Evolutionary conservation across 768 basidiomycete species (phyloP).

Genomic region (Mycena polygramma): DNA sequence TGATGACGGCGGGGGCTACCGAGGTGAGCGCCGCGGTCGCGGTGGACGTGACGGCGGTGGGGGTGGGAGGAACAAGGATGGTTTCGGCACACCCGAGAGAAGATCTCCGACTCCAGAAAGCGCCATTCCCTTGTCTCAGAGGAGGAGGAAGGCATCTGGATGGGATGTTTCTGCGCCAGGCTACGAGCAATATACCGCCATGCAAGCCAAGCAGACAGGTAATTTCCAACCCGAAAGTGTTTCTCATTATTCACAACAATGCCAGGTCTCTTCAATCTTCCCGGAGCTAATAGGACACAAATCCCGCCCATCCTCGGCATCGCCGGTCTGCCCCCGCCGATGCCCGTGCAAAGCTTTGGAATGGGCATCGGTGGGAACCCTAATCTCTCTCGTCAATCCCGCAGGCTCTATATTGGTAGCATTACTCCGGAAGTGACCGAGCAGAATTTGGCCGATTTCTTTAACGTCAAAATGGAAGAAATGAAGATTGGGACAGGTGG

Average conservation of each 20-base stretch:
- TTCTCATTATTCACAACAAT: slow-evolving; percentile 20
- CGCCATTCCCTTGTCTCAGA: slow-evolving; percentile 82
- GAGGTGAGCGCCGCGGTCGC: slow-evolving; percentile 55
- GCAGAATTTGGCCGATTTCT: slow-evolving; percentile 91
- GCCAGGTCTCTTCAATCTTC: slow-evolving; percentile 94
- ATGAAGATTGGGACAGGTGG: slow-evolving; percentile 88
- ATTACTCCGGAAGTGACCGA: slow-evolving; percentile 96
- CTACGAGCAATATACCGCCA: slow-evolving; percentile 93
- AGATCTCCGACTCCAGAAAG: slow-evolving; percentile 94
- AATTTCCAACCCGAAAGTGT: slow-evolving; percentile 35
- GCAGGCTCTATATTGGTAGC: slow-evolving; percentile 96
- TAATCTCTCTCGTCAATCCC: slow-evolving; percentile 92
- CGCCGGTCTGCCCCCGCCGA: slow-evolving; percentile 84
- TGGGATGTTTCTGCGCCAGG: slow-evolving; percentile 98
- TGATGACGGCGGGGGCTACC: slow-evolving; percentile 51
- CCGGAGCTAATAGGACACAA: slow-evolving; percentile 93
- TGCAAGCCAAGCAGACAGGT: slow-evolving; percentile 99
- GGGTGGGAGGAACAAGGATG: slow-evolving; percentile 63
- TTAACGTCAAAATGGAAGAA: slow-evolving; percentile 96
- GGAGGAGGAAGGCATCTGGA: slow-evolving; percentile 89
- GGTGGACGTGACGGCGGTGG: slow-evolving; percentile 45
- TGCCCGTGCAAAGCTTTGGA: slow-evolving; percentile 87
- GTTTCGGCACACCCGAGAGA: slow-evolving; percentile 79
- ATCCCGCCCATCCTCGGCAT: slow-evolving; percentile 86
- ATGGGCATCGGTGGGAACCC: slow-evolving; percentile 91